Percentiles rank a stretch among this genome's conserved stretches.
Conservation (phyloP, 2,329 filamentous ascomycete species). For the Elsinoe ampelina region DNA sequence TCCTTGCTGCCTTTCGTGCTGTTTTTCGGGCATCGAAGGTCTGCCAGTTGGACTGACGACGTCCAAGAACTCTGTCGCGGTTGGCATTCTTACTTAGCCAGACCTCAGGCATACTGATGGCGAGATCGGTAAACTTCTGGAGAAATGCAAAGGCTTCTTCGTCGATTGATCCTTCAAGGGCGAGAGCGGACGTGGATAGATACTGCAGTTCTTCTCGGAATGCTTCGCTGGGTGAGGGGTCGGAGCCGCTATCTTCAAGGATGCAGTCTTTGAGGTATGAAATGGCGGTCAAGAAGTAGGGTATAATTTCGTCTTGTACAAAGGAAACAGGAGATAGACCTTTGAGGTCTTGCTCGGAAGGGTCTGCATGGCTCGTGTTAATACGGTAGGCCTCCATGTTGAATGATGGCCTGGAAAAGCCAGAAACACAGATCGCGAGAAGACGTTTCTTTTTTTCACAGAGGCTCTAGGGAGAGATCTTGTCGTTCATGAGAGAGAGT, state of each 20-base stretch:
- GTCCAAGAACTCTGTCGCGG: no score
- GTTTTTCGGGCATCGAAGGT: no score
- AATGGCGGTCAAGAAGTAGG: background rate
- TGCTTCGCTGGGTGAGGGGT: slow-evolving; percentile 49
- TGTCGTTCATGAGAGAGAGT: background rate
- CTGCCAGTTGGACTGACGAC: no score
- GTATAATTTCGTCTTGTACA: background rate
- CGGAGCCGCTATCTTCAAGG: slow-evolving; percentile 63
- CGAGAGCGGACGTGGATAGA: slow-evolving; percentile 15
- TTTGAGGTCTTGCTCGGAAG: background rate
- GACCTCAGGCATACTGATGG: background rate
- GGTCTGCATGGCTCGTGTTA: background rate
- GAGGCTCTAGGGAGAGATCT: background rate
- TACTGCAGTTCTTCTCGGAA: slow-evolving; percentile 33
- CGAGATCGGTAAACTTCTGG: background rate
- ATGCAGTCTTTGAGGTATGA: slow-evolving; percentile 62
- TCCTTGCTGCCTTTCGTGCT: no score
- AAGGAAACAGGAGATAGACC: background rate
- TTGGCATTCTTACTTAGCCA: no score
- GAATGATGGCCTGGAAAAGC: background rate
- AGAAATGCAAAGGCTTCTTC: background rate
- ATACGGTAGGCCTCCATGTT: slow-evolving; percentile 1
- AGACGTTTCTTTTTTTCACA: background rate
- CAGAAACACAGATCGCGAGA: background rate
- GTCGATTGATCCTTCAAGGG: background rate